Conservation (phyloP, 106 monocot species). For the Allium cepa region DNA sequence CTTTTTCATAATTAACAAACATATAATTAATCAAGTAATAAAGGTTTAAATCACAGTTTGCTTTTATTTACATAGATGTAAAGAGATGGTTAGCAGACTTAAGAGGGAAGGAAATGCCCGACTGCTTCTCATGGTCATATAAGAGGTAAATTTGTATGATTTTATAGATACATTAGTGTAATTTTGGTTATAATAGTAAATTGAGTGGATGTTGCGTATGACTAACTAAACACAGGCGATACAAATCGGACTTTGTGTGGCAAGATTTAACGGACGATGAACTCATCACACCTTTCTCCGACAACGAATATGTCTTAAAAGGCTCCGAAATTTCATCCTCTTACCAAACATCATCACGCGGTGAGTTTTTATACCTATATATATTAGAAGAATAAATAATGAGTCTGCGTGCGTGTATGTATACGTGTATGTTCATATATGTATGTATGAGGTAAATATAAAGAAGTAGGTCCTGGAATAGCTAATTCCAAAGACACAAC, state of each 20-base stretch:
- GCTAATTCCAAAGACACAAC: too few relatives aligned
- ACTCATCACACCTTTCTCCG: conserved; percentile 8
- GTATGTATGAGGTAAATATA: background rate
- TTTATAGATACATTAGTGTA: background rate
- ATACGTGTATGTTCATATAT: background rate
- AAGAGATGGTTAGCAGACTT: conserved; percentile 70
- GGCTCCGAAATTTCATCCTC: conserved; percentile 1
- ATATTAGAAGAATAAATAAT: background rate
- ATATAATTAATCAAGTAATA: too few relatives aligned
- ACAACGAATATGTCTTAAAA: conserved; percentile 17
- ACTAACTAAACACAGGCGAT: conserved; percentile 4
- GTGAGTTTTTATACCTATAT: background rate
- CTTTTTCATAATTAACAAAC: background rate
- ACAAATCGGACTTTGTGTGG: conserved; percentile 14
- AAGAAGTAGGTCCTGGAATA: too few relatives aligned
- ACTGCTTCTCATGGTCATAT: conserved; percentile 59
- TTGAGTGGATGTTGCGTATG: background rate
- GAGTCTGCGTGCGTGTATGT: background rate
- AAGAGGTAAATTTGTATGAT: conserved; percentile 32
- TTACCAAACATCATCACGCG: background rate
- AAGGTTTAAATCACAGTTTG: too few relatives aligned
- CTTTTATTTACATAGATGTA: conserved; percentile 41
- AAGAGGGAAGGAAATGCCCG: conserved; percentile 58
- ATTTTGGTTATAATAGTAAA: background rate
- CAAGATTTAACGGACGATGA: conserved; percentile 17